Percentiles rank a stretch among this genome's conserved stretches.
These are phyloP conservation scores for Obelidium mucronatum DNA, from an alignment of 192 early-diverging fungal species.

Conservation along the genomic window DNA sequence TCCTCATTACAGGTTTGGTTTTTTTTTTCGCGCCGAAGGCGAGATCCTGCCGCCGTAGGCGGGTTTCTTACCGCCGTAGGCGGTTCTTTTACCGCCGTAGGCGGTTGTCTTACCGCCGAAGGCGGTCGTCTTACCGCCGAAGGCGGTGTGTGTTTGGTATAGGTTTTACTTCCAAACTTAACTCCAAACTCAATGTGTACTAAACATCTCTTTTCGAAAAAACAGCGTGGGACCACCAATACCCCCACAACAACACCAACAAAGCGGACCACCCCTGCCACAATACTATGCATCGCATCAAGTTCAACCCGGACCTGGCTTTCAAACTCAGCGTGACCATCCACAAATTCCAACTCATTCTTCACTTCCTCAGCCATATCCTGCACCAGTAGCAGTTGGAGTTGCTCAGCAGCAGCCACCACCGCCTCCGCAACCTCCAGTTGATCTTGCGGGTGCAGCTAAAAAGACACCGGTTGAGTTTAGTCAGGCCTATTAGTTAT, in stretches of 20 bases:
- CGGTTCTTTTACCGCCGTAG: too few relatives aligned
- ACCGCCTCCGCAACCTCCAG: slow-evolving; percentile 21
- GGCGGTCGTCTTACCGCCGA: too few relatives aligned
- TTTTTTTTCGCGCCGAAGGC: too few relatives aligned
- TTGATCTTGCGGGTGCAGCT: neutral
- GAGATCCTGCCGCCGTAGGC: too few relatives aligned
- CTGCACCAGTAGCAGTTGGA: neutral
- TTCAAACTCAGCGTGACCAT: neutral
- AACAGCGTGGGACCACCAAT: too few relatives aligned
- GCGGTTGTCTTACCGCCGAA: too few relatives aligned
- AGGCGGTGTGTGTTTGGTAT: too few relatives aligned
- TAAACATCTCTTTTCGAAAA: too few relatives aligned
- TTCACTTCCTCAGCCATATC: neutral
- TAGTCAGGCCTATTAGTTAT: slow-evolving; percentile 98
- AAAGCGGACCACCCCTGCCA: neutral
- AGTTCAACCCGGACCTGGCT: neutral
- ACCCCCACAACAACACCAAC: neutral
- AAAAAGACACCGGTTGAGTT: slow-evolving; percentile 84
- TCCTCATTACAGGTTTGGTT: slow-evolving; percentile 4
- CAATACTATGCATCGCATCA: neutral
- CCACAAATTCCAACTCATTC: neutral
- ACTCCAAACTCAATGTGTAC: too few relatives aligned
- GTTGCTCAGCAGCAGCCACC: slow-evolving; percentile 35
- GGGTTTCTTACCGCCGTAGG: too few relatives aligned
- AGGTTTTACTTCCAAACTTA: too few relatives aligned